Evolutionary conservation across 441 rosid species (phyloP), one percentile per base, ranked within the genome.

Genomic region (Metrosideros polymorpha): DNA sequence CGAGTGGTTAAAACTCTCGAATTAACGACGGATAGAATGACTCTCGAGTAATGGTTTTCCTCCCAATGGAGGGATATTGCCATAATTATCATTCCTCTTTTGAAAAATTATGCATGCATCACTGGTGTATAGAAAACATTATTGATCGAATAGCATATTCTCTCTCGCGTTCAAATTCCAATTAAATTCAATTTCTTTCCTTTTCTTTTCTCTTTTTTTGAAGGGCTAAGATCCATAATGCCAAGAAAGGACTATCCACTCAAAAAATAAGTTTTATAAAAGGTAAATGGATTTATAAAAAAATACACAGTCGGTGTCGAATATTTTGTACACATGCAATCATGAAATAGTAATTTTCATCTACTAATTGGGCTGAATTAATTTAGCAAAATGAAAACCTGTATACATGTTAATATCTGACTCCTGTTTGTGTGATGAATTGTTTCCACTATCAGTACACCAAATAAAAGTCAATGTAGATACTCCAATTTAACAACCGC

Each of bases 341-440:
- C 27, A 32, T 32, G 25, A 63, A 32, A 63, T 9, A 32, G 1
- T 18, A 63, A 18, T 15, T 57, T n/a, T 57, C 32, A 57, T 57
- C 32, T 5, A n/a, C 2, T 1, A 15, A n/a, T 12, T 57, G 32
- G 63, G 22, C 32, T 5, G 17, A 57, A 57, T 13, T 12, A n/a
- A 12, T 3, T 57, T n/a, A 57, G 63, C 32, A 57, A 57, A 47
- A 27, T 57, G 63, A 57, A 57, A 13, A n/a, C 7, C 0, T 57
- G 19, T 57, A 57, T 0, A 29, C 66, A 59, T 8, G 17, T 27
- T 6, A 5, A 27, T 57, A 12, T n/a, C 17, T 57, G 63, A 57
- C 3, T 17, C 3, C 4, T 3, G 2, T 57, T 57, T 3, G 66
- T 29, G 29, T 59, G 6, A 1, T 59, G 35, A 1, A 29, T 0